A percentile compares a stretch with the other conserved stretches of the same genome.
These are phyloP conservation scores for Mesembryanthemum crystallinum DNA, from an alignment of 148 eudicot genomes.

Conservation along the genomic window DNA sequence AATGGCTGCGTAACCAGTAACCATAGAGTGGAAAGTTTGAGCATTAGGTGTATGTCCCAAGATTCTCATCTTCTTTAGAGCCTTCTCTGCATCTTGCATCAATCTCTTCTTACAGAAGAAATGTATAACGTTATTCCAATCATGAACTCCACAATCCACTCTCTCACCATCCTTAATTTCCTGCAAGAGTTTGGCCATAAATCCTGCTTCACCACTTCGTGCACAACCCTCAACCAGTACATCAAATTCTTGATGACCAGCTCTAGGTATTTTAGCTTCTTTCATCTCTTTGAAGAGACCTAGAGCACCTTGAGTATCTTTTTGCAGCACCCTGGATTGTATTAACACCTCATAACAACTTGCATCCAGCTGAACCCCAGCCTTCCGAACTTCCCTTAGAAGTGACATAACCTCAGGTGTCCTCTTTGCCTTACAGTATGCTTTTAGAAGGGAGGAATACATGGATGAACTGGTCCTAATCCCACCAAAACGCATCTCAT, in stretches of 20 bases:
- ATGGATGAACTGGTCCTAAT: constrained; percentile 59
- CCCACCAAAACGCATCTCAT: constrained; percentile 86
- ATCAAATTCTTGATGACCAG: constrained; percentile 55
- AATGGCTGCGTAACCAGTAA: constrained; percentile 88
- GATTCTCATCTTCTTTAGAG: constrained; percentile 86
- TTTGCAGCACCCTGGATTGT: constrained; percentile 54
- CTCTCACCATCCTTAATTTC: constrained; percentile 82
- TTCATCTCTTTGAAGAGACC: constrained; percentile 91
- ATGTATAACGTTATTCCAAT: constrained; percentile 89
- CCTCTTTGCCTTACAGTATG: constrained; percentile 66
- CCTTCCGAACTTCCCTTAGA: constrained; percentile 66
- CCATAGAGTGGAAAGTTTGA: constrained; percentile 90
- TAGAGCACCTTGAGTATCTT: constrained; percentile 76
- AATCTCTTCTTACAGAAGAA: constrained; percentile 86
- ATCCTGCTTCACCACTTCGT: constrained; percentile 49
- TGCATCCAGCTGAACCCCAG: constrained; percentile 78
- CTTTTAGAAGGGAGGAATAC: constrained; percentile 77
- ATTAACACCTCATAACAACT: constrained; percentile 68
- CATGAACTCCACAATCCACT: constrained; percentile 78
- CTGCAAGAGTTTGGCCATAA: constrained; percentile 75
- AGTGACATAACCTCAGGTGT: constrained; percentile 57
- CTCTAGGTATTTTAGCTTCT: constrained; percentile 67
- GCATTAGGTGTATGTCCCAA: constrained; percentile 87
- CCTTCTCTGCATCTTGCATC: constrained; percentile 97
- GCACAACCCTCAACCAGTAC: constrained; percentile 41